Evolutionary conservation across 345 rosid species (phyloP).

Genomic region (Boechera divaricarpa): DNA sequence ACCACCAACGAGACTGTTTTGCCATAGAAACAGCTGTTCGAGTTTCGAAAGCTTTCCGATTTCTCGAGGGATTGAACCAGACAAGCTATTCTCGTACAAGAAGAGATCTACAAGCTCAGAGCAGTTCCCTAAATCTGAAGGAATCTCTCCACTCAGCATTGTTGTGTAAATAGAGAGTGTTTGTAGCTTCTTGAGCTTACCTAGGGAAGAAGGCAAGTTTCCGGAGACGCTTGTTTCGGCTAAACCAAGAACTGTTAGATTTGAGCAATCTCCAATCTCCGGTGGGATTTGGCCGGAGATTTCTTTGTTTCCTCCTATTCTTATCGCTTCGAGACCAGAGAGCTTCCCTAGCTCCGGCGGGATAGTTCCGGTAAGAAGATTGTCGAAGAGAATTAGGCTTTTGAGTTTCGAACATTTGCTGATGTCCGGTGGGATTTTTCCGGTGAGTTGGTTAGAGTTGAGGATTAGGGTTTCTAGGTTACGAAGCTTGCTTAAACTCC

Average conservation of each 20-base stretch:
- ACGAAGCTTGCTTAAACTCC: conserved; percentile 58
- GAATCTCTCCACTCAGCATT: conserved; percentile 85
- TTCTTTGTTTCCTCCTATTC: conserved; percentile 88
- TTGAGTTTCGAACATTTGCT: conserved; percentile 54
- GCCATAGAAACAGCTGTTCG: conserved; percentile 77
- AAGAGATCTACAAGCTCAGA: conserved; percentile 79
- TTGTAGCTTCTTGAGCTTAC: conserved; percentile 70
- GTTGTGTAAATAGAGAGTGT: conserved; percentile 77
- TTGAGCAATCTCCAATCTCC: conserved; percentile 76
- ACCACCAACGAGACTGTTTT: conserved; percentile 71
- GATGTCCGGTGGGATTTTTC: conserved; percentile 75
- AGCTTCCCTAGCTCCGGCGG: conserved; percentile 77
- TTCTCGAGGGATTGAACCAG: conserved; percentile 79
- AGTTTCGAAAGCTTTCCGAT: conserved; percentile 75
- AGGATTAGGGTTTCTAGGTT: conserved; percentile 63
- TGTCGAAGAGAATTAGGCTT: conserved; percentile 67
- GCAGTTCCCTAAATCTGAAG: conserved; percentile 81
- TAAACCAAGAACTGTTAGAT: conserved; percentile 76
- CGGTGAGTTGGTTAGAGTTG: conserved; percentile 82
- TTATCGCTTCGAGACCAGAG: conserved; percentile 63
- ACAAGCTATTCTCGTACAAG: conserved; percentile 81
- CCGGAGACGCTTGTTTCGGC: conserved; percentile 83
- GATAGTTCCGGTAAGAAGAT: conserved; percentile 66
- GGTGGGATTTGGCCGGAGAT: conserved; percentile 72
- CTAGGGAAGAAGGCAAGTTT: conserved; percentile 70